phyloP scores from a whole-genome alignment of 257 asterid species.

The Lithospermum erythrorhizon region DNA sequence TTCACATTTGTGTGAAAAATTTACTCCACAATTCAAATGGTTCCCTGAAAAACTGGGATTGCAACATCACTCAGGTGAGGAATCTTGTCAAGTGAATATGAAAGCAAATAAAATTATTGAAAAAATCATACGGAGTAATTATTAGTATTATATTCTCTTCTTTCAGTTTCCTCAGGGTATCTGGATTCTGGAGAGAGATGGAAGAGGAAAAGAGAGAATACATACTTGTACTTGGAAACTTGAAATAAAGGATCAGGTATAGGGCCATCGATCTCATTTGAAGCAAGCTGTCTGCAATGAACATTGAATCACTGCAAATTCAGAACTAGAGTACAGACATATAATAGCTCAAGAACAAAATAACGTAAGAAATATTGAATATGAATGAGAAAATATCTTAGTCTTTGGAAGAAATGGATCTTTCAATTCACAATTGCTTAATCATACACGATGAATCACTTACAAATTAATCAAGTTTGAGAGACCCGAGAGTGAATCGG shows the following conservation, averaged over 20 bases:
- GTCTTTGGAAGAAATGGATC: no score
- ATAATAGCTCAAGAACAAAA: neutral
- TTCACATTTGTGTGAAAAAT: constrained; percentile 38
- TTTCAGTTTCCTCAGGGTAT: neutral
- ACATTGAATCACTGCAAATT: constrained; percentile 10
- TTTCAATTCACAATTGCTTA: neutral
- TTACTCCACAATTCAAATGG: constrained; percentile 62
- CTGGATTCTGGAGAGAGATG: neutral
- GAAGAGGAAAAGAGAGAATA: constrained; percentile 5
- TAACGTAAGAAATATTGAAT: neutral
- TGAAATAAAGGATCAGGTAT: constrained; percentile 61
- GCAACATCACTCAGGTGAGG: constrained; percentile 6
- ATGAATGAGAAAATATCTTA: no score
- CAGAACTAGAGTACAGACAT: constrained; percentile 1
- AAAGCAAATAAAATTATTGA: neutral
- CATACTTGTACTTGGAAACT: constrained; percentile 73
- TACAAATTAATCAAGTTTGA: constrained; percentile 49
- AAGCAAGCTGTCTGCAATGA: constrained; percentile 69
- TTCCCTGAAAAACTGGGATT: constrained; percentile 83
- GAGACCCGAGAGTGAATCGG: constrained; percentile 67
- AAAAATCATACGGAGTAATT: neutral
- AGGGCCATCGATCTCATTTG: constrained; percentile 59
- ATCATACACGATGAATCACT: constrained; percentile 20
- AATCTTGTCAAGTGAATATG: neutral
- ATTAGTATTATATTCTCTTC: no score